These are phyloP conservation scores for Filobasidium floriforme DNA, from an alignment of 768 basidiomycete species.

Conservation along the genomic window DNA sequence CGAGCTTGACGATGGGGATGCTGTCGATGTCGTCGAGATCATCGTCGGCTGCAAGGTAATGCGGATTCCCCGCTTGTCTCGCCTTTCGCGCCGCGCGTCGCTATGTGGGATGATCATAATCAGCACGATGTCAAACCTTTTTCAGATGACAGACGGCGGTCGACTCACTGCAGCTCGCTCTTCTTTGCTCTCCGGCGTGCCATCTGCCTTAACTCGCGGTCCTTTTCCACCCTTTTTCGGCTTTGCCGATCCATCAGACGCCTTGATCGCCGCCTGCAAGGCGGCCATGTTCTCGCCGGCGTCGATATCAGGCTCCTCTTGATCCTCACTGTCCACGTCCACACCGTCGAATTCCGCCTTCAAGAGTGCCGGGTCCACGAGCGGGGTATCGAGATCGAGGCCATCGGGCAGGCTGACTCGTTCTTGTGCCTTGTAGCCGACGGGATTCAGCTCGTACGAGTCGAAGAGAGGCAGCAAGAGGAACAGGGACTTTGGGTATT, in stretches of 20 bases:
- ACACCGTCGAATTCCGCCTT: conserved; percentile 24
- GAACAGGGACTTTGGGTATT: conserved; percentile 81
- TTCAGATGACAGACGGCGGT: background rate
- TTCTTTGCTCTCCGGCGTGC: conserved; percentile 45
- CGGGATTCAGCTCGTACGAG: conserved; percentile 73
- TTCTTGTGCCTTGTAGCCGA: conserved; percentile 69
- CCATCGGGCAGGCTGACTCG: conserved; percentile 75
- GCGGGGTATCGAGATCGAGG: conserved; percentile 76
- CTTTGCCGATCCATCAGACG: conserved; percentile 43
- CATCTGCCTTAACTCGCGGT: conserved; percentile 47
- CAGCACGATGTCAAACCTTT: conserved; percentile 7
- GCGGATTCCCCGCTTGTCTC: conserved; percentile 75
- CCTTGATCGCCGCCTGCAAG: conserved; percentile 35
- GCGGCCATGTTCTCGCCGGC: conserved; percentile 40
- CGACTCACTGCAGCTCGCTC: conserved; percentile 56
- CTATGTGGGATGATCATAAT: conserved; percentile 46
- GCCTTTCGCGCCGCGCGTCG: conserved; percentile 67
- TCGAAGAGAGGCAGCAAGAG: conserved; percentile 73
- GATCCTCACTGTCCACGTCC: conserved; percentile 29
- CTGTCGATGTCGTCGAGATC: conserved; percentile 40
- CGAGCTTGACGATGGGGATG: conserved; percentile 81
- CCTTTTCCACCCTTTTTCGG: conserved; percentile 34
- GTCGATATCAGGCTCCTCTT: conserved; percentile 40
- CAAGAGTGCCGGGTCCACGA: conserved; percentile 53
- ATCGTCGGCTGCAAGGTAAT: conserved; percentile 64